A percentile compares a stretch with the other conserved stretches of the same genome.
These are phyloP conservation scores for Pleurotus giganteus DNA, from an alignment of 768 basidiomycete species.

Conservation along the genomic window DNA sequence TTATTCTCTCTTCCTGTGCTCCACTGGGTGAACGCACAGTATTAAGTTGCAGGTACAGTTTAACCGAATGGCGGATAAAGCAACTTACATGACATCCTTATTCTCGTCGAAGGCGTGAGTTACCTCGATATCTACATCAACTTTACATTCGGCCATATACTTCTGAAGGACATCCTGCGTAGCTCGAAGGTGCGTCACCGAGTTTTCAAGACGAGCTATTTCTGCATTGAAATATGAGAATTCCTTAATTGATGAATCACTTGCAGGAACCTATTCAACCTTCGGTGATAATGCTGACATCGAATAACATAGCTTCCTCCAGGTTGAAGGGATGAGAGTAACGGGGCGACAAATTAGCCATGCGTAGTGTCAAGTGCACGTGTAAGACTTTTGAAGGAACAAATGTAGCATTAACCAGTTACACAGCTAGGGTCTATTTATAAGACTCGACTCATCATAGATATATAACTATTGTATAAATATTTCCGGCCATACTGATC, in stretches of 20 bases:
- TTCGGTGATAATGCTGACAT: slow-evolving; percentile 67
- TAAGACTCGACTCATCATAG: too few species aligned
- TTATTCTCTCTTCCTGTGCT: slow-evolving; percentile 76
- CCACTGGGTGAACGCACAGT: slow-evolving; percentile 40
- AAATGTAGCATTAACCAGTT: too few species aligned
- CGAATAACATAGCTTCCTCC: slow-evolving; percentile 58
- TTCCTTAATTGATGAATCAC: slow-evolving; percentile 2
- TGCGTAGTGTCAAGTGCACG: slow-evolving; percentile 61
- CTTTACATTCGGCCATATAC: slow-evolving; percentile 33
- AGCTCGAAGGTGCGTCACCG: slow-evolving; percentile 55
- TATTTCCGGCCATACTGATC: slow-evolving; percentile 72
- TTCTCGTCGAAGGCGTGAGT: slow-evolving; percentile 68
- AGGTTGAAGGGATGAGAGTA: slow-evolving; percentile 77
- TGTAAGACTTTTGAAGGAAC: neutral
- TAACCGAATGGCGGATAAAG: slow-evolving; percentile 1
- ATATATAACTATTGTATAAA: slow-evolving; percentile 52
- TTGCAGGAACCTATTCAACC: slow-evolving; percentile 37
- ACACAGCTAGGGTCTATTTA: too few species aligned
- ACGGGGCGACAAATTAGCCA: slow-evolving; percentile 35
- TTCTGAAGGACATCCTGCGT: slow-evolving; percentile 61
- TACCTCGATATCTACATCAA: slow-evolving; percentile 51
- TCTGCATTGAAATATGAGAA: slow-evolving; percentile 40
- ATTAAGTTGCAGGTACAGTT: slow-evolving; percentile 2
- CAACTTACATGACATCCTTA: slow-evolving; percentile 61
- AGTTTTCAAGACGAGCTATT: slow-evolving; percentile 73